Conservation (phyloP, 1,139 yeast genomes). For the Citeromyces siamensis region DNA sequence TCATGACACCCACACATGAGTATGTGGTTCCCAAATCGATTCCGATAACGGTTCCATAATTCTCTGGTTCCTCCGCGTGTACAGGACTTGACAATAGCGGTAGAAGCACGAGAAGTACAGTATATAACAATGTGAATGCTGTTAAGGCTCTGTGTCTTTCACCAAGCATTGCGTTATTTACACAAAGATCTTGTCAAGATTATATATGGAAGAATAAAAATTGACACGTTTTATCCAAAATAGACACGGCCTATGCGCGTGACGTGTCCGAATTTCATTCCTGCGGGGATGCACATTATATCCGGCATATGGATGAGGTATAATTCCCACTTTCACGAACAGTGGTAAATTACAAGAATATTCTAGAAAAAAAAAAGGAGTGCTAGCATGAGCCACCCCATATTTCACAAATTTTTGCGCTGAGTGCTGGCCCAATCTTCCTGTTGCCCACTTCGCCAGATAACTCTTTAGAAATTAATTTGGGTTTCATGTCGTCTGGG, state of each 20-base stretch:
- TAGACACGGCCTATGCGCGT: background rate
- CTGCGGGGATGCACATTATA: background rate
- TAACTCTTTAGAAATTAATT: slow-evolving; percentile 30
- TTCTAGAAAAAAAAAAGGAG: slow-evolving; percentile 2
- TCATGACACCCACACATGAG: slow-evolving; percentile 93
- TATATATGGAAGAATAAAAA: background rate
- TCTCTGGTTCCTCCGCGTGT: slow-evolving; percentile 36
- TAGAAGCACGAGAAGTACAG: slow-evolving; percentile 40
- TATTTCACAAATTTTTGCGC: slow-evolving; percentile 45
- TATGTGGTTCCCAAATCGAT: slow-evolving; percentile 86
- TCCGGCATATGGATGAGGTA: background rate
- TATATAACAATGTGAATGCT: slow-evolving; percentile 28
- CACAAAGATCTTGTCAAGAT: too few species aligned
- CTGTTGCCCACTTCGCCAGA: slow-evolving; percentile 45
- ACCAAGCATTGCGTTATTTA: slow-evolving; percentile 1
- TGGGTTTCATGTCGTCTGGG: slow-evolving; percentile 6
- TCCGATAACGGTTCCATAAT: slow-evolving; percentile 74
- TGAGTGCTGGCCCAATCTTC: slow-evolving; percentile 44
- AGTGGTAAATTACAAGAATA: background rate
- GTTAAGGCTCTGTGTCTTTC: slow-evolving; percentile 3
- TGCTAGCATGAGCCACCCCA: too few species aligned
- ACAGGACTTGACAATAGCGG: slow-evolving; percentile 38
- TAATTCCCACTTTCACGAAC: background rate
- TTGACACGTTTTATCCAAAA: background rate
- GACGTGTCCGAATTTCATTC: slow-evolving; percentile 1